Base-by-base conservation (phyloP, 2,329 filamentous ascomycete species). In the Cordyceps pruinosa region DNA sequence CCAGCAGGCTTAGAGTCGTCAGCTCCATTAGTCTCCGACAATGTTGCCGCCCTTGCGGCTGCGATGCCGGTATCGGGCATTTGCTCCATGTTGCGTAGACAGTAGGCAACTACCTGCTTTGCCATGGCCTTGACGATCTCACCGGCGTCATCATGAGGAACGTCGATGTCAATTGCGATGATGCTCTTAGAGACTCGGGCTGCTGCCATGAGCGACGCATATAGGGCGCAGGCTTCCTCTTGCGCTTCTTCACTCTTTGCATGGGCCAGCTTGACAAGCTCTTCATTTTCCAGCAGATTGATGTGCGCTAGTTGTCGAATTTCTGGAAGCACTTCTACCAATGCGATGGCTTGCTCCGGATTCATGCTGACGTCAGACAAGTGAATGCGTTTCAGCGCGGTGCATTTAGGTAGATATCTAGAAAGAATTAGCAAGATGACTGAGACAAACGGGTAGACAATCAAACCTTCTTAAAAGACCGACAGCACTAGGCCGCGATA, bases 91-190 rank as follows among this genome's bases (percentile, higher is more conserved):
- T 99, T 99, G 58, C 89, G 85, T 60, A 99, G 79, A 61, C 89
- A 96, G 70, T 97, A 97, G 0, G 90, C 93, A 44, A 97, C 87
- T n/a, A 96, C 88, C 70, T 96, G 92, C 66, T 93, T 95, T 1
- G 91, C 92, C 64, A 97, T 79, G 3, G 91, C 92, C 71, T 91
- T 95, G 65, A 97, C 89, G 25, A 97, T 83, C 69, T 97, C 94
- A 56, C 88, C 90, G n/a, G 88, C 89, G 57, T 90, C 85, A 23
- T 85, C 78, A 32, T 81, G 85, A 1, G 93, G 94, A 2, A 95
- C 86, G 64, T 97, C 92, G 58, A 97, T 89, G 68, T 97, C 94
- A 59, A 99, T 82, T 58, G 90, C 93, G 30, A 97, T 85, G 32
- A 99, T 81, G 15, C 87, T 89, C 51, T 84, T 82, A 1, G 91